Evolutionary conservation across 352 stramenopile genomes (phyloP).

Genomic region (Globisporangium iwayamae): DNA sequence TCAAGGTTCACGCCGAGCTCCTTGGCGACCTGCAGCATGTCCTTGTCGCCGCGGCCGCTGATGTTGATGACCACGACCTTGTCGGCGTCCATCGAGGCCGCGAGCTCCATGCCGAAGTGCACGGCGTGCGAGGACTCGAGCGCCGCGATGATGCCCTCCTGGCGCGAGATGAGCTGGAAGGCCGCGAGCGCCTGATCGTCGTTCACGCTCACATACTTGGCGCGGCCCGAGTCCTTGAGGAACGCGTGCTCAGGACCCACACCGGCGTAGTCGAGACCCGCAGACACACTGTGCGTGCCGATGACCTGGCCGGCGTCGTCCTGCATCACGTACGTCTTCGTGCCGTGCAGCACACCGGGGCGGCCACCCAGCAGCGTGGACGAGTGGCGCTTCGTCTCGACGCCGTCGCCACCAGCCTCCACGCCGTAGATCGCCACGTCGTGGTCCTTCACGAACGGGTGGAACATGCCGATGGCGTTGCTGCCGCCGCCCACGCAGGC

Average conservation of each 20-base stretch:
- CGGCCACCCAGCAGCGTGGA: slow-evolving; percentile 93
- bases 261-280: slow-evolving; percentile 97
- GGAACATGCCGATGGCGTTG: slow-evolving; percentile 99
- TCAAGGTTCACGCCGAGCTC: slow-evolving; percentile 93
- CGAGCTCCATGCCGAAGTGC: slow-evolving; percentile 92
- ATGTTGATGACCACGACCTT: slow-evolving; percentile 97
- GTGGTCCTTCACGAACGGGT: slow-evolving; percentile 95
- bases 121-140: slow-evolving; percentile 97
- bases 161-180: slow-evolving; percentile 93
- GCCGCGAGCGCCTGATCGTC: slow-evolving; percentile 96
- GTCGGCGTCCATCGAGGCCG: slow-evolving; percentile 80
- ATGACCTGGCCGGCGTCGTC: slow-evolving; percentile 93
- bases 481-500: slow-evolving; percentile 97
- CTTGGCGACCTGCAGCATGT: slow-evolving; percentile 98
- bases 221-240: slow-evolving; percentile 94
- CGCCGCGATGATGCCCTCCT: slow-evolving; percentile 98
- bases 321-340: slow-evolving; percentile 97
- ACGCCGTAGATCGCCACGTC: slow-evolving; percentile 94
- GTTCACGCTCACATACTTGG: slow-evolving; percentile 95
- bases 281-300: slow-evolving; percentile 95
- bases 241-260: slow-evolving; percentile 97
- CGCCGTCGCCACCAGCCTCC: slow-evolving; percentile 95
- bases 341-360: slow-evolving; percentile 96
- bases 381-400: slow-evolving; percentile 88
- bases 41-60: slow-evolving; percentile 97